Base-by-base conservation (phyloP, 441 rosid genomes). In the Brassica balearica region DNA sequence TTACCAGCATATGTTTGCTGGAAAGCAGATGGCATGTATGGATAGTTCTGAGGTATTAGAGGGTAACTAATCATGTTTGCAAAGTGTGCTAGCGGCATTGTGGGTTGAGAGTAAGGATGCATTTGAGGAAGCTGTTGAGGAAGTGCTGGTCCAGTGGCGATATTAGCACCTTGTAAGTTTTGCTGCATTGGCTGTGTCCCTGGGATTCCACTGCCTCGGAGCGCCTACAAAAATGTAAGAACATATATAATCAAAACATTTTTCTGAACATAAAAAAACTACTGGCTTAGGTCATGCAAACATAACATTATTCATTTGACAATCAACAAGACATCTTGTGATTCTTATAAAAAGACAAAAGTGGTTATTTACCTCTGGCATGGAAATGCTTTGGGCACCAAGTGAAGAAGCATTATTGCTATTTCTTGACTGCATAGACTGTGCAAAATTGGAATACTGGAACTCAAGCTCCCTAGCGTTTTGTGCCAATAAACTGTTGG, bases 31-130 rank as follows among this genome's bases (percentile, higher is more conserved):
- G 98, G 99, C 97, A 96, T 84, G 60, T 92, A 93, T 0, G 97
- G 82, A 81, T 93, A 96, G 85, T 93, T 92, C 88, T 89, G 99
- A 71, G 99, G 95, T 86, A 93, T 80, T 79, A 89, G 89, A 61
- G 97, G 97, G 76, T 93, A 93, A 71, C 97, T 79, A 64, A 93
- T 88, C 98, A 95, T 92, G 83, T 93, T 95, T 22, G 99, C 86
- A 72, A 84, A 93, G 75, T 86, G 97, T 46, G 94, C 91, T 86
- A 95, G 69, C 14, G 97, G 95, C 83, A 93, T 88, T n/a, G 91
- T 84, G 68, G 90, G 98, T 67, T 95, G 99, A 4, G 98, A 85
- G 84, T 93, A 95, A 22, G 96, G 92, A 81, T 95, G 99, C 89
- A 95, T 85, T 32, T 34, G 38, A 34, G 96, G 87, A 73, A 95